Conservation (phyloP, 306 rosid genomes). For the Prunus mume region DNA sequence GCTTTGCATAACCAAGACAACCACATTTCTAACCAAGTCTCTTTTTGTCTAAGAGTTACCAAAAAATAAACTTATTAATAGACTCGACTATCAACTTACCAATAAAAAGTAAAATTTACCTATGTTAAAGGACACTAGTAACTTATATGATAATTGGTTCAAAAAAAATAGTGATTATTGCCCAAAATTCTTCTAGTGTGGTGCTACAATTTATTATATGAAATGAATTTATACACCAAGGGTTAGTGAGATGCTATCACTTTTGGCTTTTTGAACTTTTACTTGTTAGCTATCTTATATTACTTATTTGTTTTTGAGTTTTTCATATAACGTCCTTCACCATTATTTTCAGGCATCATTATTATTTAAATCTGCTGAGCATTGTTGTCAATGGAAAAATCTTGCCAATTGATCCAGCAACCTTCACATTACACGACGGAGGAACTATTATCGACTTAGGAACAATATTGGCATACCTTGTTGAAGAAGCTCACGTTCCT, state of each 20-base stretch:
- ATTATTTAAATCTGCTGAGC: slow-evolving; percentile 80
- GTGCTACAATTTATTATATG: neutral
- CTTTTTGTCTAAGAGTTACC: no score
- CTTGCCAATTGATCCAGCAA: slow-evolving; percentile 70
- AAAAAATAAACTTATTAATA: no score
- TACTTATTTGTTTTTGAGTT: neutral
- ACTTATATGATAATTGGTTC: no score
- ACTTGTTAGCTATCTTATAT: neutral
- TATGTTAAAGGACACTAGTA: no score
- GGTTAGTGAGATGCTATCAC: neutral
- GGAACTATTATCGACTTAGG: slow-evolving; percentile 91
- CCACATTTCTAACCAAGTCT: no score
- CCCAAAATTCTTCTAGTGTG: neutral
- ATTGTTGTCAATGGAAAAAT: slow-evolving; percentile 71
- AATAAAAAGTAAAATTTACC: no score
- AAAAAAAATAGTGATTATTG: no score
- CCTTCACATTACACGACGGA: slow-evolving; percentile 58
- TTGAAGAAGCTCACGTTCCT: slow-evolving; percentile 85
- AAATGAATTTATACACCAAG: neutral
- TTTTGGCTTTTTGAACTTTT: neutral
- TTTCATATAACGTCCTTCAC: no score
- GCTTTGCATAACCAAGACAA: no score
- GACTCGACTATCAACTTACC: no score
- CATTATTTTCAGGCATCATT: slow-evolving; percentile 73
- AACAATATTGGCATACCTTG: slow-evolving; percentile 83